Base-by-base conservation (phyloP, 1,139 yeast species). In the Zygoascus sp. region DNA sequence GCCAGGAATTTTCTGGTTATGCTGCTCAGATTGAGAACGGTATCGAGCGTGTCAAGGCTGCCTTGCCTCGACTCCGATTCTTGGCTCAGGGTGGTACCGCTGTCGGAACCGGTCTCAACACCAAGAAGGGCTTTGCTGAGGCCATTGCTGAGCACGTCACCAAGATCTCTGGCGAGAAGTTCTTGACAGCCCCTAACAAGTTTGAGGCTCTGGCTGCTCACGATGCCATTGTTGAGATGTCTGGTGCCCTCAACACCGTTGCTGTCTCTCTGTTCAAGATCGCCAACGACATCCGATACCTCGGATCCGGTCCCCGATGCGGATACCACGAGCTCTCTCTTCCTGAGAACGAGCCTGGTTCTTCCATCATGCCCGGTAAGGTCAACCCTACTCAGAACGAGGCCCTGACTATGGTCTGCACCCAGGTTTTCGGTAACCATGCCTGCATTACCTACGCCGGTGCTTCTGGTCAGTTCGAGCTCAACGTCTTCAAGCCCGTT, bases 71-170 rank as follows among this genome's bases (percentile, higher is more conserved):
- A 68, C 77, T 92, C 66, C 76, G 83, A 63, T 80, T 67, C 64
- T 79, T 92, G 61, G 98, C 98, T 46, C 98, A 92, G 76, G 98
- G 98, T 73, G 98, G 98, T 72, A 92, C 98, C 55, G 98, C 98
- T 51, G 98, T 92, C 49, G 98, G 98, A 60, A 92, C 98, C 49
- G 98, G 98, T 56, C 79, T 92, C 59, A 92, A 92, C 80, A 90
- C 98, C 69, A 83, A 69, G 64, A 79, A 79, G 65, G 97, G 97
- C 16, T 92, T 86, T 67, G 95, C 89, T 62, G 81, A 74, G 58
- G 81, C 84, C 61, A 79, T 92, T 57, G 96, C 96, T 51, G 79
- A 75, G 51, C 78, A 82, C 64, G 94, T 89, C 39, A 69, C 94
- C 50, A 77, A 79, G 59, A 78, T 88, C 68, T 88, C 97, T 46